These are phyloP conservation scores for Meyerozyma elateridarum DNA, from an alignment of 1,139 yeast genomes.

Conservation along the genomic window DNA sequence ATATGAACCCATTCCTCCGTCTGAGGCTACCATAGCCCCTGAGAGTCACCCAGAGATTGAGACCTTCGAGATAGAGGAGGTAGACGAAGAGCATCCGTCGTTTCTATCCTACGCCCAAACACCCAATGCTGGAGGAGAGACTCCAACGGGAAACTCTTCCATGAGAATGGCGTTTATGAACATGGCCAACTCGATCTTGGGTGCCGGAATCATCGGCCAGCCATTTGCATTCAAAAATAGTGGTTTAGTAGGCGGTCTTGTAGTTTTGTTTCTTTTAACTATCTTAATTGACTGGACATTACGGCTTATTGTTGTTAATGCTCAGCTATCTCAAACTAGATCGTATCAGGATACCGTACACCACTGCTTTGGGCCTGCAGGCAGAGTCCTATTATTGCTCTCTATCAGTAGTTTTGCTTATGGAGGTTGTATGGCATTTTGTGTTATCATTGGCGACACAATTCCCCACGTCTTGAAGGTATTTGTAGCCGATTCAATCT, in stretches of 20 bases:
- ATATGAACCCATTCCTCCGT: no score
- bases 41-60: background rate
- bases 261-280: slow-evolving; percentile 58
- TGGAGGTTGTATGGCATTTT: slow-evolving; percentile 92
- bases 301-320: slow-evolving; percentile 74
- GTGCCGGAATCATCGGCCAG: slow-evolving; percentile 94
- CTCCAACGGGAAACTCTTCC: slow-evolving; percentile 40
- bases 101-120: no score
- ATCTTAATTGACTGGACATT: slow-evolving; percentile 82
- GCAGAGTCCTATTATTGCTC: slow-evolving; percentile 61
- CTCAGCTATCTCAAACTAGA: slow-evolving; percentile 68
- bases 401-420: slow-evolving; percentile 88
- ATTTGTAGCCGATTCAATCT: slow-evolving; percentile 50
- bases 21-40: background rate
- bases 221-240: slow-evolving; percentile 82
- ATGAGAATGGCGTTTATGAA: slow-evolving; percentile 92
- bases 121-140: no score
- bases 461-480: slow-evolving; percentile 84
- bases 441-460: slow-evolving; percentile 92
- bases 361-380: slow-evolving; percentile 71
- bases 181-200: slow-evolving; percentile 90
- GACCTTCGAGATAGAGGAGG: slow-evolving; percentile 2
- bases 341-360: slow-evolving; percentile 86
- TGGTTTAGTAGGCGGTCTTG: slow-evolving; percentile 71
- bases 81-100: no score